Base-by-base conservation (phyloP, 2,329 filamentous ascomycete species). In the Purpureocillium lavendulum region DNA sequence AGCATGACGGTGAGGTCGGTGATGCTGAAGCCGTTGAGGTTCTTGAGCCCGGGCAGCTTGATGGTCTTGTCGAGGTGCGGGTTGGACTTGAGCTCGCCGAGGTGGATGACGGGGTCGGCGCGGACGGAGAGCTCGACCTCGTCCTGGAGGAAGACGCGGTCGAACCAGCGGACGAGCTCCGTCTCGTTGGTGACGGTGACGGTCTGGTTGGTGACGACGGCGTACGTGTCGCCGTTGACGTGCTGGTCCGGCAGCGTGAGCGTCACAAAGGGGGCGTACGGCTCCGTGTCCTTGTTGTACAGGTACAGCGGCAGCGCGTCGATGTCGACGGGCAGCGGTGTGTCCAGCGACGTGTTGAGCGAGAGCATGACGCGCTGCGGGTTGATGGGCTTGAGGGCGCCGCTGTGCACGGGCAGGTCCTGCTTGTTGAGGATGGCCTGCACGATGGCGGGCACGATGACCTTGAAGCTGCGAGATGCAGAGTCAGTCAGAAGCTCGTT, bases 381-480 rank as follows among this genome's bases (percentile, higher is more conserved):
- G 3, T 59, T 58, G 4, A 65, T 11, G 1, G 55, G 58, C 18
- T 55, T 44, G 28, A 69, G 49, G 11, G 53, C 44, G 21, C 64
- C 66, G 2, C 55, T 49, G 1, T 51, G 41, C 10, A 73, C 50
- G 1, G 64, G 60, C 10, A 73, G 51, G 7, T 55, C 46, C 18
- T 69, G 64, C 15, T 58, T 47, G 21, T 65, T 57, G 40, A 73
- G 59, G 15, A 71, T 64, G 21, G 53, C 48, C 43, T 69, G 66
- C 2, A 67, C 61, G 26, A 71, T 62, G n/a, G 60, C 61, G 1
- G 69, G 69, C 21, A 72, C 58, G 7, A 66, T 64, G 14, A 69
- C 58, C 15, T 60, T 53, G 53, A 72, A 72, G 24, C 69, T 71
- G 17, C 17, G 18, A n/a, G n/a, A n/a, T n/a, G 15, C 4, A 11